Evolutionary conservation across 371 early-diverging fungal genomes (phyloP).

Genomic region (Cokeromyces recurvatus): DNA sequence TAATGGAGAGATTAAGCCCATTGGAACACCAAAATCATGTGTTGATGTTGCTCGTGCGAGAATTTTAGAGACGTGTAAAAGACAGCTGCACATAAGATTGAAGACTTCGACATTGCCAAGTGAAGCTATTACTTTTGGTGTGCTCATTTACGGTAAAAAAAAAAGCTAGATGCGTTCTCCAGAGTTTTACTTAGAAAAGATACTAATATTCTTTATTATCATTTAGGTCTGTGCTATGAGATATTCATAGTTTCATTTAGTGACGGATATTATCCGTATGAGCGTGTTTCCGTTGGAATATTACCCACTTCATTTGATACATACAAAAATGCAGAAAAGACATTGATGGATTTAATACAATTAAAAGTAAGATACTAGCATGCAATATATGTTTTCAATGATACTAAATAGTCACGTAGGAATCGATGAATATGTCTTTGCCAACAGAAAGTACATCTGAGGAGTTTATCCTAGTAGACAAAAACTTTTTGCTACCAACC

Average conservation of each 20-base stretch:
- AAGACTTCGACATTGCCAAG: constrained; percentile 4
- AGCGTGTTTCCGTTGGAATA: constrained; percentile 13
- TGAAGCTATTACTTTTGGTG: constrained; percentile 16
- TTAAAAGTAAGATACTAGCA: constrained; percentile 8
- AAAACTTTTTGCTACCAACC: constrained; percentile 6
- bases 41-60: constrained; percentile 14
- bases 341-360: constrained; percentile 10
- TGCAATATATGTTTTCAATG: constrained; percentile 7
- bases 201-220: constrained; percentile 12
- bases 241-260: constrained; percentile 10
- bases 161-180: constrained; percentile 12
- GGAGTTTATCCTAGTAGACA: constrained; percentile 9
- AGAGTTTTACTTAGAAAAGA: constrained; percentile 12
- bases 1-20: constrained; percentile 15
- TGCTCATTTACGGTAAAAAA: constrained; percentile 16
- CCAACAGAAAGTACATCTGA: constrained; percentile 8
- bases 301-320: constrained; percentile 7
- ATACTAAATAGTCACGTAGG: constrained; percentile 11
- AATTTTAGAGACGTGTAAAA: constrained; percentile 15
- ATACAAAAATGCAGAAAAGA: constrained; percentile 11
- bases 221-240: constrained; percentile 14
- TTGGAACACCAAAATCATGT: constrained; percentile 4
- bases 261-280: constrained; percentile 16
- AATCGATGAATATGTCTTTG: constrained; percentile 11
- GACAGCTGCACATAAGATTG: constrained; percentile 12